These are phyloP conservation scores for Logfia minima DNA, from an alignment of 129 eudicot genomes.

Conservation along the genomic window DNA sequence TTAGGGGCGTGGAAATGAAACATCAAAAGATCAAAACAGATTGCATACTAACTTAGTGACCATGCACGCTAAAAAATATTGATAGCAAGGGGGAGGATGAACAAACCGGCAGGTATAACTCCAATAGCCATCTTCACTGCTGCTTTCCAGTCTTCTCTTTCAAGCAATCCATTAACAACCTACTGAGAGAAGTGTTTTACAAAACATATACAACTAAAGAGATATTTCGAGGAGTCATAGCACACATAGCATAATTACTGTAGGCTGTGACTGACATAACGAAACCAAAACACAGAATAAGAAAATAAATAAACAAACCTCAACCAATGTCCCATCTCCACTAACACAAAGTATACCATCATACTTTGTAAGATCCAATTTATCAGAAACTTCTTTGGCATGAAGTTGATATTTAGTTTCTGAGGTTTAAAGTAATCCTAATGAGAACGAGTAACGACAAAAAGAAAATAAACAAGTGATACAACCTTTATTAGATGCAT, in stretches of 20 bases:
- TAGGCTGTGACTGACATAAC: not conserved
- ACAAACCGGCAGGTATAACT: constrained; percentile 85
- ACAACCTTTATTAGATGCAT: constrained; percentile 3
- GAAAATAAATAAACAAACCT: constrained; percentile 50
- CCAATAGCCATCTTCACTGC: constrained; percentile 85
- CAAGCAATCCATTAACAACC: constrained; percentile 92
- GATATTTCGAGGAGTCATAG: not conserved
- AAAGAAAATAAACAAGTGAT: not conserved
- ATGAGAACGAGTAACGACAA: constrained; percentile 16
- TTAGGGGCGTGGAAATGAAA: not conserved
- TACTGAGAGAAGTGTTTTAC: constrained; percentile 45
- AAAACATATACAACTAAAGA: constrained; percentile 1
- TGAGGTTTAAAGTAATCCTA: constrained; percentile 33
- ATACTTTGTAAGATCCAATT: constrained; percentile 68
- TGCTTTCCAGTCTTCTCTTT: constrained; percentile 72
- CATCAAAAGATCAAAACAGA: not conserved
- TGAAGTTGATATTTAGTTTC: constrained; percentile 83
- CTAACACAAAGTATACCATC: constrained; percentile 95
- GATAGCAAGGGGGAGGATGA: not conserved
- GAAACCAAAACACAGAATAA: constrained; percentile 8
- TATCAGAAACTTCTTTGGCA: constrained; percentile 72
- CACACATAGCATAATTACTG: not conserved
- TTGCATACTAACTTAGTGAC: not conserved
- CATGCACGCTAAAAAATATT: not conserved
- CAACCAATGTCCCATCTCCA: constrained; percentile 90